Percentiles rank a stretch among this genome's conserved stretches.
These are phyloP conservation scores for Apophysomyces sp. DNA, from an alignment of 371 early-diverging fungal species.

Conservation along the genomic window DNA sequence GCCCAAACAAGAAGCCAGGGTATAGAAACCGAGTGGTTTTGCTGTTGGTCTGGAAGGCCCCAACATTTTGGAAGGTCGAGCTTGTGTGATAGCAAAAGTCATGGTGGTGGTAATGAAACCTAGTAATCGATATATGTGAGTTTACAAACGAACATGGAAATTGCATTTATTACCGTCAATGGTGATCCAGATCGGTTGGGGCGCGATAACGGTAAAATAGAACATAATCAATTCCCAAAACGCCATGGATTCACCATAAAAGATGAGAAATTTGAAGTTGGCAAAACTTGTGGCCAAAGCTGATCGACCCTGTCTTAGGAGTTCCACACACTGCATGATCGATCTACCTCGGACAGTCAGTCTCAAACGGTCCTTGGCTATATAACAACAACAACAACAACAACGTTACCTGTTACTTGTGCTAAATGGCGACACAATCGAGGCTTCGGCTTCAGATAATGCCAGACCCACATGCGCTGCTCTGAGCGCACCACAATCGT, in stretches of 20 bases:
- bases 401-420: slow-evolving; percentile 38
- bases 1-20: slow-evolving; percentile 64
- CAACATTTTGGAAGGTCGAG: slow-evolving; percentile 55
- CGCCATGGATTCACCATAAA: slow-evolving; percentile 78
- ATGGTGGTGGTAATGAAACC: slow-evolving; percentile 57
- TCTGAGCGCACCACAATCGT: slow-evolving; percentile 93
- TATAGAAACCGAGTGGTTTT: slow-evolving; percentile 64
- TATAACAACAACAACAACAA: no score
- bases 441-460: slow-evolving; percentile 76
- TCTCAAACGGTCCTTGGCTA: no score
- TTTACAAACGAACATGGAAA: background rate
- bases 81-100: slow-evolving; percentile 69
- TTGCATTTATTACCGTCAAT: slow-evolving; percentile 53
- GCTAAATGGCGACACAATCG: slow-evolving; percentile 84
- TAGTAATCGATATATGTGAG: background rate
- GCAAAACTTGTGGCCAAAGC: slow-evolving; percentile 77
- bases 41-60: slow-evolving; percentile 70
- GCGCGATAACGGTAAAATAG: slow-evolving; percentile 62
- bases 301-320: slow-evolving; percentile 73
- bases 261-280: slow-evolving; percentile 77
- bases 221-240: slow-evolving; percentile 67
- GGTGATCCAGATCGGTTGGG: slow-evolving; percentile 74
- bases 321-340: slow-evolving; percentile 69
- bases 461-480: slow-evolving; percentile 91
- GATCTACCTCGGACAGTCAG: slow-evolving; percentile 50